Percentiles rank a stretch among this genome's conserved stretches.
Evolutionary conservation across 192 early-diverging fungal species (phyloP).

Genomic region (Mortierella claussenii): DNA sequence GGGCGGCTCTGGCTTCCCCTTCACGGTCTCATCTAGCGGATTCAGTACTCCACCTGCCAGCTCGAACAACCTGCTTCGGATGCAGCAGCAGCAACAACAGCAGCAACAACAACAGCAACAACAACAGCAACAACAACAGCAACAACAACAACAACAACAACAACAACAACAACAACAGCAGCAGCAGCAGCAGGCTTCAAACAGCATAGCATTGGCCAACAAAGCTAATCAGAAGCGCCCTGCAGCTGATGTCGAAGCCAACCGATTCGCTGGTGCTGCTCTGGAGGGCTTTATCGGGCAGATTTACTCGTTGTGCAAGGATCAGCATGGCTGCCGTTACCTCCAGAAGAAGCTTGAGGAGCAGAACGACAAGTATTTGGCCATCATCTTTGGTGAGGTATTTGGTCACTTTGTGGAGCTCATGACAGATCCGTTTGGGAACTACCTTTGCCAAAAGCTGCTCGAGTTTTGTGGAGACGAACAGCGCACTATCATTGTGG

Average conservation of each 20-base stretch:
- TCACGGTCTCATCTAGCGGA: conserved; percentile 32
- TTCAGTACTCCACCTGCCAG: conserved; percentile 20
- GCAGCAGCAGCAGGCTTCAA: conserved; percentile 30
- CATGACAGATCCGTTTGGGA: conserved; percentile 94
- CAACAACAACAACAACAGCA: conserved; percentile 30
- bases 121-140: too few relatives aligned
- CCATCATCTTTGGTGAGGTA: conserved; percentile 83
- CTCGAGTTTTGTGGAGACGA: conserved; percentile 82
- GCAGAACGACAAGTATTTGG: conserved; percentile 66
- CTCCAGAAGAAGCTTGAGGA: conserved; percentile 90
- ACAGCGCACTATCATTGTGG: conserved; percentile 80
- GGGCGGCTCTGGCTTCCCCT: conserved; percentile 30
- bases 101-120: too few relatives aligned
- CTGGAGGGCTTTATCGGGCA: conserved; percentile 79
- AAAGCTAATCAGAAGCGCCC: conserved; percentile 51
- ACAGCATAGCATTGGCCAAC: conserved; percentile 35
- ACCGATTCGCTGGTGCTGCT: conserved; percentile 72
- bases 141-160: conserved; percentile 34
- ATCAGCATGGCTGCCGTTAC: conserved; percentile 90
- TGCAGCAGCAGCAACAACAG: conserved; percentile 36
- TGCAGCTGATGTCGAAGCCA: conserved; percentile 56
- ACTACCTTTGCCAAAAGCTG: conserved; percentile 93
- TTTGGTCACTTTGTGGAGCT: conserved; percentile 79
- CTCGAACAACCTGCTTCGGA: conserved; percentile 38
- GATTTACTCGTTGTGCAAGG: conserved; percentile 84